Evolutionary conservation across 2,329 filamentous ascomycete genomes (phyloP).

Genomic region (Pseudofabraea citricarpa): DNA sequence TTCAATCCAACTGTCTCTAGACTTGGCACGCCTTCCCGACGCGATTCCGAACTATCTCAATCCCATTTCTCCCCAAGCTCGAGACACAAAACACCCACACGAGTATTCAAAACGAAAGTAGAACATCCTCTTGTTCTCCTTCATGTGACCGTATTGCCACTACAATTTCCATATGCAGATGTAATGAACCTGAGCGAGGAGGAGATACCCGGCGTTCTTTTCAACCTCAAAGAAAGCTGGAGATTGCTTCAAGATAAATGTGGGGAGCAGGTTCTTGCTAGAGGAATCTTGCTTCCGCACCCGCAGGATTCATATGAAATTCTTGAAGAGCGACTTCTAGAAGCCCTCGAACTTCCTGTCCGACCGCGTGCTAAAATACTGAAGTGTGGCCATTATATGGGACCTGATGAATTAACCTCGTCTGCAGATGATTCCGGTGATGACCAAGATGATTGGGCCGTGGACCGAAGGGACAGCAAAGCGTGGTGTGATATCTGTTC

Average conservation of each 20-base stretch:
- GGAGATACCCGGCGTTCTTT: conserved; percentile 41
- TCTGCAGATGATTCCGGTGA: conserved; percentile 10
- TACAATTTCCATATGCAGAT: conserved; percentile 60
- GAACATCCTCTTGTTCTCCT: conserved; percentile 69
- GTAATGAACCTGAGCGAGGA: conserved; percentile 39
- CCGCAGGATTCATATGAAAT: conserved; percentile 77
- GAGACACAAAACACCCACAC: conserved; percentile 41
- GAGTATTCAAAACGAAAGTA: conserved; percentile 47
- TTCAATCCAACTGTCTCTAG: conserved; percentile 44
- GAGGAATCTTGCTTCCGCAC: conserved; percentile 72
- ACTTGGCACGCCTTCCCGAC: conserved; percentile 45
- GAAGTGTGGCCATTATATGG: conserved; percentile 73
- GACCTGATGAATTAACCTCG: conserved; percentile 33
- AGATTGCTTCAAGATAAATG: conserved; percentile 64
- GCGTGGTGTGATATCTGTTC: conserved; percentile 28
- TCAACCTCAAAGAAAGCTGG: conserved; percentile 57
- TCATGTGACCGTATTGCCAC: conserved; percentile 71
- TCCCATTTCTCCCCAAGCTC: conserved; percentile 16
- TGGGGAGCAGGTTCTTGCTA: conserved; percentile 66
- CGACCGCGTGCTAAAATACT: conserved; percentile 62
- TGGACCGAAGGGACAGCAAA: conserved; percentile 9
- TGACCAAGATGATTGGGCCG: conserved; percentile 6
- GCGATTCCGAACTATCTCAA: conserved; percentile 6
- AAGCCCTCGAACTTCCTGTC: conserved; percentile 67
- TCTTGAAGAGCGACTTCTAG: conserved; percentile 71